These are phyloP conservation scores for Oryza punctata DNA, from an alignment of 176 grass and related monocot species.

Conservation along the genomic window DNA sequence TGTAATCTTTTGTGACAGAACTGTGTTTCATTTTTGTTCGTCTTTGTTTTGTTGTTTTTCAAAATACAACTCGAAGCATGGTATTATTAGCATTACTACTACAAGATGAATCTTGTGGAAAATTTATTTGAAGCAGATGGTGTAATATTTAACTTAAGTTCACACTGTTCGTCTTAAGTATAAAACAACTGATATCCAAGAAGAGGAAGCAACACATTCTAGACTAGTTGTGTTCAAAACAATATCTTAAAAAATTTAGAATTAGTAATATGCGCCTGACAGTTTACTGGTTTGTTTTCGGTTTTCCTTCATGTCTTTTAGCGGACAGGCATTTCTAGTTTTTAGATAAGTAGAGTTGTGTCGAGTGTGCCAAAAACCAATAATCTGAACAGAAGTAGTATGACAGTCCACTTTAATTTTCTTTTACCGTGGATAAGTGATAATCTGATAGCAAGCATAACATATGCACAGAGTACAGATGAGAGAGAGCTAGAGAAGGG, in stretches of 20 bases:
- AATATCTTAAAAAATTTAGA: not conserved
- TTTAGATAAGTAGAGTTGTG: no score
- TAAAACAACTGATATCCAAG: not conserved
- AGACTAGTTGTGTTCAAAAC: no score
- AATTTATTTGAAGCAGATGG: not conserved
- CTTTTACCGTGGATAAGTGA: not conserved
- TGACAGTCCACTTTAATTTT: not conserved
- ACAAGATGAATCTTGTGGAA: conserved; percentile 32
- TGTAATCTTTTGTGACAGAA: not conserved
- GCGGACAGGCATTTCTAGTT: not conserved
- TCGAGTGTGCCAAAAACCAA: not conserved
- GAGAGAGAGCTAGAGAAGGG: not conserved
- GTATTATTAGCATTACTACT: conserved; percentile 39
- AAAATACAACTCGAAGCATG: conserved; percentile 1
- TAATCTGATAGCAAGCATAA: not conserved
- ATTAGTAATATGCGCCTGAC: not conserved
- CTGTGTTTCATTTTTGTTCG: not conserved
- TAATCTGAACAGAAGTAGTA: not conserved
- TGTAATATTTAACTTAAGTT: no score
- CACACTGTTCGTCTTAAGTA: not conserved
- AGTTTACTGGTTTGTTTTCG: not conserved
- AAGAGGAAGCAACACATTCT: not conserved
- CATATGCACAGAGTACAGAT: conserved; percentile 10
- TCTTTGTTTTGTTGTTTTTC: not conserved
- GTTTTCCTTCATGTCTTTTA: not conserved